Percentiles rank a stretch among this genome's conserved stretches.
These are phyloP conservation scores for Aspergillus ustus DNA, from an alignment of 2,329 filamentous ascomycete genomes.

Conservation along the genomic window DNA sequence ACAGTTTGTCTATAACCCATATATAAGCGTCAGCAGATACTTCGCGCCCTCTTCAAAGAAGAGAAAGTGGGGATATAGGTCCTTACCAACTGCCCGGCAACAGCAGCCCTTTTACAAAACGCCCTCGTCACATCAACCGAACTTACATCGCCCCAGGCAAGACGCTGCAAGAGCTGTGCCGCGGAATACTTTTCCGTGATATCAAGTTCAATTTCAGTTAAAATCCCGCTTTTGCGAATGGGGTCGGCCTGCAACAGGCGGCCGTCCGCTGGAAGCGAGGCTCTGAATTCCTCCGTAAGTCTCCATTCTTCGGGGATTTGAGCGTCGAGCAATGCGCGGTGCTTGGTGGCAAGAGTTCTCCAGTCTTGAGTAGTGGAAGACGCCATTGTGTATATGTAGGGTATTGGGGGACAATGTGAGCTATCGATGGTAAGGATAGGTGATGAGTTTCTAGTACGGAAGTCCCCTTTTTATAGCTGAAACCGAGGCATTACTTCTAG, in stretches of 20 bases:
- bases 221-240: conserved; percentile 40
- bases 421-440: neutral
- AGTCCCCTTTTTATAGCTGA: neutral
- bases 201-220: conserved; percentile 51
- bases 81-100: conserved; percentile 36
- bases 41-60: neutral
- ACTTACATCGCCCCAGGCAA: conserved; percentile 33
- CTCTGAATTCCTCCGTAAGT: conserved; percentile 22
- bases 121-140: conserved; percentile 52
- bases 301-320: conserved; percentile 42
- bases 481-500: neutral
- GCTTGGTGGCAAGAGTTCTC: conserved; percentile 28
- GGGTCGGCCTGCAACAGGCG: conserved; percentile 6
- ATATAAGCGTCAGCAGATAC: neutral
- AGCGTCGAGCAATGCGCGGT: conserved; percentile 32
- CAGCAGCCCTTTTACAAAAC: conserved; percentile 46
- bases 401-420: neutral
- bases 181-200: conserved; percentile 55
- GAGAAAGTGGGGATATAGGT: neutral
- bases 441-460: neutral
- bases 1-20: conserved; percentile 43
- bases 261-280: conserved; percentile 11
- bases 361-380: conserved; percentile 16
- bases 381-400: neutral
- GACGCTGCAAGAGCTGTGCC: conserved; percentile 30